Conservation (phyloP, 2,329 filamentous ascomycete genomes). For the Trichoderma simmonsii region DNA sequence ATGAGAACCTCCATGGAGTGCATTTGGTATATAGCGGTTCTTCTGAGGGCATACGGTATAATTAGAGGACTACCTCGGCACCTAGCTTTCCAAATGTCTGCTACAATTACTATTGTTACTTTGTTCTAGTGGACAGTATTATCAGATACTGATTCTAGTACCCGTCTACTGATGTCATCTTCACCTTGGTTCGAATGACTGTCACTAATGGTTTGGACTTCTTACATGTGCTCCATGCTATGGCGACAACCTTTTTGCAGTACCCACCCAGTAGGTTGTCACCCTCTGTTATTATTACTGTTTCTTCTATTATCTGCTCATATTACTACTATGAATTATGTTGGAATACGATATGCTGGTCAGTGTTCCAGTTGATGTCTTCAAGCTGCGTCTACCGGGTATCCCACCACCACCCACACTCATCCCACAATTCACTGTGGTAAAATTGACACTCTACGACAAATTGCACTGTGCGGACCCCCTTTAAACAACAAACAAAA, state of each 20-base stretch:
- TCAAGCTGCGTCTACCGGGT: neutral
- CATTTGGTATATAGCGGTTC: neutral
- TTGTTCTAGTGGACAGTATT: neutral
- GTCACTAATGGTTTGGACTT: neutral
- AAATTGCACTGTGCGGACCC: neutral
- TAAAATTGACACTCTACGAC: fast-evolving
- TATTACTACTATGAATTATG: neutral
- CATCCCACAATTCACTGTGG: neutral
- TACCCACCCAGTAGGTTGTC: neutral
- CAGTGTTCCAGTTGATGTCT: neutral
- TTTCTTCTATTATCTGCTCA: neutral
- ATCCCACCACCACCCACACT: neutral
- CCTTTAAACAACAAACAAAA: neutral
- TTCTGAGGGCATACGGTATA: neutral
- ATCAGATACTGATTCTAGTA: neutral
- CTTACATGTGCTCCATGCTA: neutral
- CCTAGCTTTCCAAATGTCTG: neutral
- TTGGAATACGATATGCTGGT: neutral
- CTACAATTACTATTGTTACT: neutral
- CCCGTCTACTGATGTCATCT: no score
- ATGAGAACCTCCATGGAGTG: neutral
- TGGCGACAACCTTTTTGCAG: neutral
- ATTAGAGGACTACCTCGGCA: neutral
- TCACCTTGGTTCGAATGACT: neutral
- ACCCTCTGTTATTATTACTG: neutral